Percentiles rank a stretch among this genome's conserved stretches.
Conservation (phyloP, 169 alveolate species). For the Plasmodium ovale region DNA sequence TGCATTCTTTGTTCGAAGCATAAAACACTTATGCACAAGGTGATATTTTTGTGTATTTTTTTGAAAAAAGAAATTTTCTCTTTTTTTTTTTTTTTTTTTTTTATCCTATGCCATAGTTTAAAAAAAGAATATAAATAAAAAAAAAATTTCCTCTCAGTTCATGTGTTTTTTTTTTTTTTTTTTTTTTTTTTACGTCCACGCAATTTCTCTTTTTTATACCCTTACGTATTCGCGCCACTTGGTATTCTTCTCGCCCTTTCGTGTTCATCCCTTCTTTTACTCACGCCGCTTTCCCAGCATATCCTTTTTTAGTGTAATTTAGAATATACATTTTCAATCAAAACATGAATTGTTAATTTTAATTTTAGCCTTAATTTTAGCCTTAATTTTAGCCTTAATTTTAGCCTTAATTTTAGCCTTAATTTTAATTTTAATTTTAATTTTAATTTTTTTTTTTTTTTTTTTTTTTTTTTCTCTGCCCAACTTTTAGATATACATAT, state of each 20-base stretch:
- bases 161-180: background rate
- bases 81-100: too few relatives aligned
- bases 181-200: conserved; percentile 2
- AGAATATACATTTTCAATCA: background rate
- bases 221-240: too few relatives aligned
- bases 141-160: background rate
- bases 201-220: background rate
- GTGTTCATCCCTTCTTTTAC: background rate
- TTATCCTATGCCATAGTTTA: background rate
- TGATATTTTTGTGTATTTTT: too few relatives aligned
- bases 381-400: too few relatives aligned
- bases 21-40: too few relatives aligned
- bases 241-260: background rate
- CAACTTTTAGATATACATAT: background rate
- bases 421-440: too few relatives aligned
- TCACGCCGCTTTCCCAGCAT: background rate
- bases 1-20: too few relatives aligned
- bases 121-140: background rate
- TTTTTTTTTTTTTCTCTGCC: background rate
- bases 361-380: too few relatives aligned
- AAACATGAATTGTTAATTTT: background rate
- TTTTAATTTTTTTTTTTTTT: background rate
- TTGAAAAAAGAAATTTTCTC: too few relatives aligned
- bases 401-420: too few relatives aligned
- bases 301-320: background rate